Evolutionary conservation across 768 basidiomycete genomes (phyloP), one percentile per base, ranked within the genome.

Genomic region (Cystofilobasidium capitatum): DNA sequence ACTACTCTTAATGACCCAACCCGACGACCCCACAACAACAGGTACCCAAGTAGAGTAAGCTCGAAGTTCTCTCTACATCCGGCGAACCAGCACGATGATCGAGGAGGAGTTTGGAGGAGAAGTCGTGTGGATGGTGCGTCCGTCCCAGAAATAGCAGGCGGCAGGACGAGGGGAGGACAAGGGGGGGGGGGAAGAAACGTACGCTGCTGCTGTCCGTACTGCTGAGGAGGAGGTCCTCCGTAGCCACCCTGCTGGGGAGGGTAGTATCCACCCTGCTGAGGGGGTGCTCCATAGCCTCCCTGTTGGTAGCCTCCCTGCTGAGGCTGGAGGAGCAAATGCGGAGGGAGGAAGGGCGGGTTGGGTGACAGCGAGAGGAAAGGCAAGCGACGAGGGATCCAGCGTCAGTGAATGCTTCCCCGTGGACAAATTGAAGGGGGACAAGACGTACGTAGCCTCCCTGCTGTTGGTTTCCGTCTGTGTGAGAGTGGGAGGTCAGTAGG

Each of bases 381-480:
- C 57, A 37, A 22, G 14, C 13, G 33, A 22, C 14, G 20, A 16
- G 17, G 57, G 6, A 13, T 5, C 49, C 24, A 16, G 31, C 12
- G 24, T 42, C 40, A 42, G 40, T 20, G 40, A 20, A 20, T 10
- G 40, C 40, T 20, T 42, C 10, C 40, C 20, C 10, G 10, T 51
- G 58, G n/a, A n/a, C n/a, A n/a, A n/a, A n/a, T n/a, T n/a, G n/a
- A n/a, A 40, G 35, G 12, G 58, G 24, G 36, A 24, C 22, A 16
- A 10, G 16, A 29, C 59, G 22, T 36, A 61, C 59, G 59, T 61
- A 61, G 59, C 59, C 59, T 1, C 59, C 59, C 40, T 61, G 59
- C 40, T 51, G 45, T 24, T 61, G 59, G 59, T 61, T 61, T 44
- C 59, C 59, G 59, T 61, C 59, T 61, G 37, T 17, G 6, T 29